Conservation (phyloP, 805 yeast genomes). For the Pichia occidentalis region DNA sequence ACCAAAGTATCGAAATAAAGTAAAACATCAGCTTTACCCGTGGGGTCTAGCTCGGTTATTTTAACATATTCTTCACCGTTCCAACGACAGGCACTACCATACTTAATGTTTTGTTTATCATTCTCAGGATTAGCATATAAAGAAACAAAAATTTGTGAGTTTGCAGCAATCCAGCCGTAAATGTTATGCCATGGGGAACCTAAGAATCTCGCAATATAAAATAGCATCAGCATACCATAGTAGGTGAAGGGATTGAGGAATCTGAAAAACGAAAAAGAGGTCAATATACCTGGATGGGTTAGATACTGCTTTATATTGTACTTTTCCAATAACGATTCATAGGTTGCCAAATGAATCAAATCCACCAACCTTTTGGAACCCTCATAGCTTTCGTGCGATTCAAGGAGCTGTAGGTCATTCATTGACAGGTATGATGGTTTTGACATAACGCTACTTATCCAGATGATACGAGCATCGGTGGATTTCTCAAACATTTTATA, state of each 20-base stretch:
- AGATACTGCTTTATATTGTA: constrained; percentile 65
- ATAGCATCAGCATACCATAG: constrained; percentile 78
- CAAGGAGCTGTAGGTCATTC: constrained; percentile 66
- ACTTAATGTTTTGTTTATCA: constrained; percentile 42
- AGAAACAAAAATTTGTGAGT: constrained; percentile 72
- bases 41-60: constrained; percentile 47
- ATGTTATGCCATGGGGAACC: constrained; percentile 92
- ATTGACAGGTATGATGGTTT: constrained; percentile 66
- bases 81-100: constrained; percentile 66
- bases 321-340: constrained; percentile 38
- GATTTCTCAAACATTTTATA: constrained; percentile 35
- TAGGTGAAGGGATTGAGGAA: constrained; percentile 73
- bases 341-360: constrained; percentile 69
- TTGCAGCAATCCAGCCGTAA: constrained; percentile 83
- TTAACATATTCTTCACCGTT: constrained; percentile 62
- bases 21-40: constrained; percentile 65
- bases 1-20: constrained; percentile 52
- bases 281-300: constrained; percentile 92
- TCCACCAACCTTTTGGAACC: constrained; percentile 88
- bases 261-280: constrained; percentile 70
- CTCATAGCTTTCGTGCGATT: constrained; percentile 69
- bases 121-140: constrained; percentile 41
- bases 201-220: constrained; percentile 70
- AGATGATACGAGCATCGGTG: constrained; percentile 56
- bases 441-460: constrained; percentile 85